Evolutionary conservation across 306 rosid genomes (phyloP), one percentile per base, ranked within the genome.

Genomic region (Rosa multiflora): DNA sequence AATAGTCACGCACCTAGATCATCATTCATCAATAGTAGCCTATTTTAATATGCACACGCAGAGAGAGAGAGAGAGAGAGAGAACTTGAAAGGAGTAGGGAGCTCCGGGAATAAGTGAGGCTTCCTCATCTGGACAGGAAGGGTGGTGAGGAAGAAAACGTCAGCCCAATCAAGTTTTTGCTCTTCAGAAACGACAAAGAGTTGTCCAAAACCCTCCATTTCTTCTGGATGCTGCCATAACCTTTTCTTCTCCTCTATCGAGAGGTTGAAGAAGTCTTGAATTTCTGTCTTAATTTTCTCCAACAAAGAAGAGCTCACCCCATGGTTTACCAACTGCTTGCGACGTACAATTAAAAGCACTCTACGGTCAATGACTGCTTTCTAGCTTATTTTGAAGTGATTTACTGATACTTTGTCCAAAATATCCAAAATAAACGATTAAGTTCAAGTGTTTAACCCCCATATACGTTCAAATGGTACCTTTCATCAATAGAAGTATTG

Each of bases 181-280:
- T 85, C 77, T 52, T 85, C 84, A 13, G 81, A 81, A 5, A 78
- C 40, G 51, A 89, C 88, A 77, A 86, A 86, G 39, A 79, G 82
- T 82, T 91, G 93, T n/a, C 97, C 90, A 82, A 88, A 91, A 32
- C 97, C 93, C 40, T 91, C 93, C 29, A 85, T 13, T 4, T 91
- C 86, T 42, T 67, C 78, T 32, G 81, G 18, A 4, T 4, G 73
- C 29, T 88, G 93, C 92, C 89, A 88, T 20, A 85, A 73, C 77
- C 42, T 82, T 40, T 72, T 85, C 89, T 89, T 91, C 69, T 89
- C 88, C 29, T 80, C 82, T 78, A 88, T 83, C 59, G 86, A 80
- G 2, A 91, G 88, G 15, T 82, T 79, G 82, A 89, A 89, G 39
- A 91, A 84, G 0, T 83, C 83, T 39, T 81, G 37, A 17, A 29